Base-by-base conservation (phyloP, 2,329 filamentous ascomycete species). In the Immersiporthe knoxdaviesiana region DNA sequence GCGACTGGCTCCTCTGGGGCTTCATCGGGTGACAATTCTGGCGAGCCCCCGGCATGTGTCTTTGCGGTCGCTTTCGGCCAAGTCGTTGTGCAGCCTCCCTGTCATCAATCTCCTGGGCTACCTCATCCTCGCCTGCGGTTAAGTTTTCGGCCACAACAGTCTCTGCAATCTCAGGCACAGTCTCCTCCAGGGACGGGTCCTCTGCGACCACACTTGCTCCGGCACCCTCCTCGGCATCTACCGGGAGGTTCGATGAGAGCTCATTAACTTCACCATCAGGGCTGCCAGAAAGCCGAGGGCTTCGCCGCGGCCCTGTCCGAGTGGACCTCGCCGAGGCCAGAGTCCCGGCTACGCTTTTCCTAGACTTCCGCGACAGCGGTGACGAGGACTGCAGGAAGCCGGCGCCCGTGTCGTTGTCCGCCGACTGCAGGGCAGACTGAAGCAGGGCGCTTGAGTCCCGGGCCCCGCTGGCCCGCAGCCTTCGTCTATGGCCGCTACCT, bases 401-500 rank as follows among this genome's bases (percentile, higher is more conserved):
- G 73, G 76, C 66, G 67, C 64, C 74, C 69, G 71, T 74, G 27
- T 72, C 76, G 18, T 77, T 75, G 21, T 78, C 76, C 1, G 75
- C 74, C 12, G 67, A 68, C 3, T 30, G 74, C n/a, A 70, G 60
- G 6, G 71, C 73, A 30, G 80, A 77, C 59, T 84, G 82, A 21
- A 87, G 74, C n/a, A 80, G 79, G 0, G 79, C 76, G 30, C 81
- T 83, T 3, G 81, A 83, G 1, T 78, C 79, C 10, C 81, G 70
- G 1, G 78, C 77, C 0, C 77, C 78, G 44, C 76, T 77, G 10
- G 78, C 74, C 18, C 75, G 77, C 18, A 85, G 74, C 3, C 75
- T 79, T 35, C 82, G 81, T 63, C 85, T 78, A 11, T 81, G 82
- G 1, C 86, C 87, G 72, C 85, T 88, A 2, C 87, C 87, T 0